Percentiles rank a stretch among this genome's conserved stretches.
Evolutionary conservation across 164 flowering plant species (phyloP).

Genomic region (Amborella trichopoda): DNA sequence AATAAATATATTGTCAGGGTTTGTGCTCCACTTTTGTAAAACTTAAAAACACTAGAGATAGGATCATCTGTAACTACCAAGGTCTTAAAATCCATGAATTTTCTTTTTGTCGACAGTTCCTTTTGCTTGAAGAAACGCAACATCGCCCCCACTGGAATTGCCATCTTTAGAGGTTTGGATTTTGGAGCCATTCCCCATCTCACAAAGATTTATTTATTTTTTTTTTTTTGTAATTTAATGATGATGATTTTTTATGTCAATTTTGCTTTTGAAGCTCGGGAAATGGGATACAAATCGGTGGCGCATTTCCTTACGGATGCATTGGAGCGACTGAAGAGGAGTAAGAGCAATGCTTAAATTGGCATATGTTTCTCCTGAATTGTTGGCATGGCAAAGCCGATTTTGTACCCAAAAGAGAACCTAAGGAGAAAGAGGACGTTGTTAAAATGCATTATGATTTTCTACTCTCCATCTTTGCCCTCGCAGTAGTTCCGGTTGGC

Average conservation of each 20-base stretch:
- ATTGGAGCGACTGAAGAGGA: constrained; percentile 3
- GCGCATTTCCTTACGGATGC: constrained; percentile 28
- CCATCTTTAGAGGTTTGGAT: constrained; percentile 46
- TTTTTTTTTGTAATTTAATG: not conserved
- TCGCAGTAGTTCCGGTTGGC: too few relatives aligned
- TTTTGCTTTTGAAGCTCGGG: constrained; percentile 19
- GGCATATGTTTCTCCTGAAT: not conserved
- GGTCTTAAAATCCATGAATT: too few relatives aligned
- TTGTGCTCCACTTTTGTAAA: too few relatives aligned
- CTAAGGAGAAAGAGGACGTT: too few relatives aligned
- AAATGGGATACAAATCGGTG: constrained; percentile 41
- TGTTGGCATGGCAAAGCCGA: too few relatives aligned
- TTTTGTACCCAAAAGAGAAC: too few relatives aligned
- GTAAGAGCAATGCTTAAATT: not conserved
- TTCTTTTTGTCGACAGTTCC: constrained; percentile 19
- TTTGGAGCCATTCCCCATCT: not conserved
- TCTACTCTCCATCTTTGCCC: too few relatives aligned
- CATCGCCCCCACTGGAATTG: constrained; percentile 51
- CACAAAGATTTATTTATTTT: not conserved
- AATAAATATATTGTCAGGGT: too few relatives aligned
- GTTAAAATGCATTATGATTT: too few relatives aligned
- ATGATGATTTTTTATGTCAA: not conserved
- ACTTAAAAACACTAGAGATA: too few relatives aligned
- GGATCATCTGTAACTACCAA: too few relatives aligned
- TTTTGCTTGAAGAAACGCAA: constrained; percentile 42